Evolutionary conservation across 228 moss, liverwort and hornwort species (phyloP), one percentile per base, ranked within the genome.

Genomic region (Sphagnum fallax): DNA sequence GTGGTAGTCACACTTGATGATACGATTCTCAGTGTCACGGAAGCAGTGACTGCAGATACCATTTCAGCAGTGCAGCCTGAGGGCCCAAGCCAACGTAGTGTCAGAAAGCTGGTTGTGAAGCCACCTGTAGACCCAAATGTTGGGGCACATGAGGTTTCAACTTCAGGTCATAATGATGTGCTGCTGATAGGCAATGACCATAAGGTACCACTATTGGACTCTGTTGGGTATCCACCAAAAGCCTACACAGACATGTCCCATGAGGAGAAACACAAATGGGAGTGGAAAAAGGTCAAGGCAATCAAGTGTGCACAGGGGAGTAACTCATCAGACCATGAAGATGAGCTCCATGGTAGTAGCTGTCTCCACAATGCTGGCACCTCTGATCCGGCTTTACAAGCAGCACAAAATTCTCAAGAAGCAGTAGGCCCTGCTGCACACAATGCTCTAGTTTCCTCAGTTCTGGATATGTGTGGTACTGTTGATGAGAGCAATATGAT

Each of bases 261-360:
- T 11, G 77, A 79, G 50, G 90, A 88, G 51, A 75, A 71, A 48
- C 71, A 73, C 71, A 78, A 79, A 67, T 89, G 86, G 87, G 87
- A 98, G 65, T 87, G 90, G 92, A 98, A 89, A 79, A 98, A 92
- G 74, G 92, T 87, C 47, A 94, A 94, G 75, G 90, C 90, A 52
- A 84, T 80, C 15, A 92, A 86, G 75, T 88, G 87, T 67, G 78
- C 85, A 49, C 81, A 87, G 49, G 85, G 80, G 48, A 87, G 80
- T 52, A 74, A 74, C 64, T 76, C 75, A 73, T 18, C 75, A 72
- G 74, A 80, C 16, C 71, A 74, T 5, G 32, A 67, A 58, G 52
- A 49, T 71, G 18, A 52, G 12, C 61, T 64, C 32, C 4, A 48
- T 52, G 71, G 71, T 13, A 52, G 6, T 70, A 32, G 32, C 32